Evolutionary conservation across 176 grass and related monocot genomes (phyloP).

Genomic region (Oryza glaberrima): DNA sequence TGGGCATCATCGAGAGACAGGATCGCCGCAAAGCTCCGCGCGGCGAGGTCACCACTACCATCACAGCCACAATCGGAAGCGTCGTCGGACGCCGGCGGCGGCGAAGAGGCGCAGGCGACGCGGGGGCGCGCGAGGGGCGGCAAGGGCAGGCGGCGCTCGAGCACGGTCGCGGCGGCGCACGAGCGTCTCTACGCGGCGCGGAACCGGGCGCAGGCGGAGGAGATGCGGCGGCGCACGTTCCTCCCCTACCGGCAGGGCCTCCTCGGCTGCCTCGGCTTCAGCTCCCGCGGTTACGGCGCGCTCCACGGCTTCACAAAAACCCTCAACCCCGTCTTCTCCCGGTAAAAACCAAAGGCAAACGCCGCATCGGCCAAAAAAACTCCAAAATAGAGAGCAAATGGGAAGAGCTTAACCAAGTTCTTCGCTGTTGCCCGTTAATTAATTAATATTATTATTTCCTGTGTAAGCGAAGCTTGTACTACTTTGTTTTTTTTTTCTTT

Average conservation of each 20-base stretch:
- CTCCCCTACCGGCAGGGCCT: constrained; percentile 92
- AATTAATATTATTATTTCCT: background rate
- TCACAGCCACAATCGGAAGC: background rate
- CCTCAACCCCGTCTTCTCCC: constrained; percentile 85
- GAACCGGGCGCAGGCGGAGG: constrained; percentile 85
- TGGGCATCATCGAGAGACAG: constrained; percentile 61
- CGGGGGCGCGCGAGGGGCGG: constrained; percentile 12
- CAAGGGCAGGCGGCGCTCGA: constrained; percentile 30
- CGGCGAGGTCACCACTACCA: background rate
- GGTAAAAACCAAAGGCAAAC: constrained; percentile 43
- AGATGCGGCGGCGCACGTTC: constrained; percentile 95
- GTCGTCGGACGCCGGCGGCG: background rate
- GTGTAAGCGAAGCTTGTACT: background rate
- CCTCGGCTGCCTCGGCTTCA: constrained; percentile 88
- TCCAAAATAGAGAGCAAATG: too few species aligned
- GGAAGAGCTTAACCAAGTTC: constrained; percentile 18
- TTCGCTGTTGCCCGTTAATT: background rate
- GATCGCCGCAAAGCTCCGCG: constrained; percentile 41
- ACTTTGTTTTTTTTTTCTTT: too few species aligned
- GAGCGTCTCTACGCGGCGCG: constrained; percentile 87
- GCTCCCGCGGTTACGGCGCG: constrained; percentile 83
- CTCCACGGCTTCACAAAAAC: constrained; percentile 77
- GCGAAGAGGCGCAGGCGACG: constrained; percentile 14
- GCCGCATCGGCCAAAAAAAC: too few species aligned
- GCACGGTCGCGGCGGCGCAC: constrained; percentile 64